Percentiles rank a stretch among this genome's conserved stretches.
Conservation (phyloP, 306 rosid genomes). For the Coriaria nepalensis region DNA sequence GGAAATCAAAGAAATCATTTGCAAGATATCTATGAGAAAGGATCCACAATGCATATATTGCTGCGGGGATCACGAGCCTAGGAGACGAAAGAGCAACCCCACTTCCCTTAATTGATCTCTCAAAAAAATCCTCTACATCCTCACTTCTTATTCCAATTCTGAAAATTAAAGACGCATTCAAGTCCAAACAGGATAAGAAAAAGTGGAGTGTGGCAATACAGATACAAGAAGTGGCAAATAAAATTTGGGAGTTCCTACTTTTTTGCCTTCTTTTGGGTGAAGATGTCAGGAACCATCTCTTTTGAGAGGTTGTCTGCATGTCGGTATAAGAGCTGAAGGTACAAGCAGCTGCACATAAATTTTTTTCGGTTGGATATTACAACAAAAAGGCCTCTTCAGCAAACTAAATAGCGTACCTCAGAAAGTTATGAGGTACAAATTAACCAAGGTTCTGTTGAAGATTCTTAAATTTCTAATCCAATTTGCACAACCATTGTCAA, state of each 20-base stretch:
- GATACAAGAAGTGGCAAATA: constrained; percentile 2
- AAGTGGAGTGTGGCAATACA: constrained; percentile 11
- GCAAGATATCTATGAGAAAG: constrained; percentile 48
- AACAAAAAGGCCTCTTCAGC: background rate
- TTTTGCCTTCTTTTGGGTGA: constrained; percentile 57
- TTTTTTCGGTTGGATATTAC: constrained; percentile 14
- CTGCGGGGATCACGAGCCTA: constrained; percentile 81
- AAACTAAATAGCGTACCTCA: too few relatives aligned
- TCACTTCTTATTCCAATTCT: constrained; percentile 92
- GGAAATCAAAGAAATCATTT: constrained; percentile 66
- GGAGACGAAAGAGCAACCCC: constrained; percentile 83
- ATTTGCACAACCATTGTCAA: too few relatives aligned
- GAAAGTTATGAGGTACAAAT: too few relatives aligned
- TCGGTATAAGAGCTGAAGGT: constrained; percentile 75
- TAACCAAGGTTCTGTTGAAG: too few relatives aligned
- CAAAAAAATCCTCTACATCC: constrained; percentile 58
- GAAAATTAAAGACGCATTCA: background rate
- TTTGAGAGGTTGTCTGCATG: constrained; percentile 63
- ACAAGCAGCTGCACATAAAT: constrained; percentile 59
- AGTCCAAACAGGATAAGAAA: constrained; percentile 2
- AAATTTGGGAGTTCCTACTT: constrained; percentile 34
- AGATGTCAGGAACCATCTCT: constrained; percentile 62
- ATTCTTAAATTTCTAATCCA: too few relatives aligned
- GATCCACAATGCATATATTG: constrained; percentile 65
- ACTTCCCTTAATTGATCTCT: constrained; percentile 59